phyloP scores from a whole-genome alignment of 2,329 filamentous ascomycete genomes.

The Phoma sp. region DNA sequence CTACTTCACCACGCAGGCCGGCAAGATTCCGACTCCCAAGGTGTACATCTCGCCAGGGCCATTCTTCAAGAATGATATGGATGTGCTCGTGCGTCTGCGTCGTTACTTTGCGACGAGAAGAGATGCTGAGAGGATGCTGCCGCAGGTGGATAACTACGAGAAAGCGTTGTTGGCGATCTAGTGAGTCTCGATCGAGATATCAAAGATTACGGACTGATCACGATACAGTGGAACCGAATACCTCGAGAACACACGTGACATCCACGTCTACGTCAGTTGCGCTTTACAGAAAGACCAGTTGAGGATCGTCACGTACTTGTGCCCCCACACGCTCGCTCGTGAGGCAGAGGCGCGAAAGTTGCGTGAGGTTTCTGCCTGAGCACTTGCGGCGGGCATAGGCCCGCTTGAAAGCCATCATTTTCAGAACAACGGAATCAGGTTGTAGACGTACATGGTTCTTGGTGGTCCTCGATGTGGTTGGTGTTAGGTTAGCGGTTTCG shows the following conservation, averaged over 20 bases:
- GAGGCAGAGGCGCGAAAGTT: not conserved
- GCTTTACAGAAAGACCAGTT: conserved; percentile 12
- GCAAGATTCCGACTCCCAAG: conserved; percentile 16
- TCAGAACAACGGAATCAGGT: no score
- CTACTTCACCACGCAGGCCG: conserved; percentile 19
- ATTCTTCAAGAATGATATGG: conserved; percentile 15
- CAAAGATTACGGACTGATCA: not conserved
- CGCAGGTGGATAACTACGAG: conserved; percentile 18
- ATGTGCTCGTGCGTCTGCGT: conserved; percentile 11
- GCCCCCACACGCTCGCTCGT: conserved; percentile 14
- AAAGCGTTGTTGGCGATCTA: conserved; percentile 11
- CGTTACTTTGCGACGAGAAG: conserved; percentile 12
- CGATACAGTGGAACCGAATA: conserved; percentile 10
- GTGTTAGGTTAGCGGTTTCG: not conserved
- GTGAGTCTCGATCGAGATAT: not conserved
- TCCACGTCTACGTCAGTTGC: conserved; percentile 17
- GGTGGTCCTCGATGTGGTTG: no score
- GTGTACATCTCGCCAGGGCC: conserved; percentile 17
- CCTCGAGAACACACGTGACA: conserved; percentile 7
- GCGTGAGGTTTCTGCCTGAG: no score
- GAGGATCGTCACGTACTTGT: conserved; percentile 15
- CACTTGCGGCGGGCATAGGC: no score
- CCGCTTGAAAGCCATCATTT: no score
- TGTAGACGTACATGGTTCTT: no score
- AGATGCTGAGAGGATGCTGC: conserved; percentile 11